Evolutionary conservation across 306 rosid species (phyloP).

Genomic region (Lathyrus sativus): DNA sequence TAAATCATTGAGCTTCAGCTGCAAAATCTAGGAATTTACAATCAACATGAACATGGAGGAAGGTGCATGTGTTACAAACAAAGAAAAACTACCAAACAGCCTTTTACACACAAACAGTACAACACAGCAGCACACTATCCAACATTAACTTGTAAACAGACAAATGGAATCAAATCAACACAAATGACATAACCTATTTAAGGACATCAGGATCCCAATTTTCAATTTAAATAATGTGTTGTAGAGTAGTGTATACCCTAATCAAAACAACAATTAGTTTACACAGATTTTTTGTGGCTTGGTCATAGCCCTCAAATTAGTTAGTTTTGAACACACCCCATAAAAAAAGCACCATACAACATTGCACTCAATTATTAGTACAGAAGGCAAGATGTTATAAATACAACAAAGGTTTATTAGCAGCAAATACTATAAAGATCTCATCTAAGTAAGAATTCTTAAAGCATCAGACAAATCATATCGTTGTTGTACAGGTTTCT

Average conservation of each 20-base stretch:
- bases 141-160: conserved; percentile 8
- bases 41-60: conserved; percentile 21
- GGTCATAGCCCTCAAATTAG: conserved; percentile 4
- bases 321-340: conserved; percentile 14
- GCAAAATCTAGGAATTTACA: conserved; percentile 35
- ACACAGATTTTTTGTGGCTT: background rate
- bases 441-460: conserved; percentile 3
- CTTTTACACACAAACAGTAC: conserved; percentile 20
- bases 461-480: conserved; percentile 4
- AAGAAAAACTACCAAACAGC: conserved; percentile 23
- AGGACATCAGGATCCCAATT: conserved; percentile 22
- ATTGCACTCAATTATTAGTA: conserved; percentile 5
- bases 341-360: conserved; percentile 7
- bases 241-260: conserved; percentile 25
- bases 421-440: conserved; percentile 23
- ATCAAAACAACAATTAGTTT: conserved; percentile 29
- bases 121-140: conserved; percentile 21
- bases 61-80: conserved; percentile 27
- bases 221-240: conserved; percentile 13
- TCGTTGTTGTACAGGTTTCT: conserved; percentile 8
- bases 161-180: conserved; percentile 25
- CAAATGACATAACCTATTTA: conserved; percentile 21
- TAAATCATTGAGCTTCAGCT: conserved; percentile 42
- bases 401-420: conserved; percentile 21
- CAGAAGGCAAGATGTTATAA: background rate